Conservation (phyloP, 805 yeast genomes). For the Saccharomycopsis vini region DNA sequence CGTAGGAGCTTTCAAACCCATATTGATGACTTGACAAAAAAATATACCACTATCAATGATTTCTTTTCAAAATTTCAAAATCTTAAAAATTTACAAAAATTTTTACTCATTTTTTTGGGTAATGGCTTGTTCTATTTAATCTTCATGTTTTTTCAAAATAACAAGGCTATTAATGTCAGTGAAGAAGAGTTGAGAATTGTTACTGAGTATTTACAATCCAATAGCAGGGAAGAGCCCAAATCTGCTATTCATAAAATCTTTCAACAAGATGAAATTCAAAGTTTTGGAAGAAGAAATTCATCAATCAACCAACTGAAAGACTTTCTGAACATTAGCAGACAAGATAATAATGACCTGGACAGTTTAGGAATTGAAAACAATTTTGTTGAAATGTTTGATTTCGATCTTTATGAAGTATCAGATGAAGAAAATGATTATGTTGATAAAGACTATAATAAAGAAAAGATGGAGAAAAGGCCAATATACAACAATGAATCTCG, state of each 20-base stretch:
- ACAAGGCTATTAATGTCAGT: constrained; percentile 5
- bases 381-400: not conserved
- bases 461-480: too few relatives aligned
- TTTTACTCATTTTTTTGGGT: constrained; percentile 11
- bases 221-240: too few relatives aligned
- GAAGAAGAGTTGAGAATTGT: constrained; percentile 12
- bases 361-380: too few relatives aligned
- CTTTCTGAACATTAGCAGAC: too few relatives aligned
- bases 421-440: constrained; percentile 14
- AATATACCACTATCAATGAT: constrained; percentile 12
- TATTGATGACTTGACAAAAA: constrained; percentile 5
- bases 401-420: constrained; percentile 7
- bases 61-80: constrained; percentile 14
- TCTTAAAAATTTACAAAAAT: constrained; percentile 11
- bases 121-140: constrained; percentile 13
- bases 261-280: too few relatives aligned
- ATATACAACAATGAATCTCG: too few relatives aligned
- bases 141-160: constrained; percentile 12
- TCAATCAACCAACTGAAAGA: too few relatives aligned
- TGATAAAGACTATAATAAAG: too few relatives aligned
- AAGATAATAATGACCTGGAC: too few relatives aligned
- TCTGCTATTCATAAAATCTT: too few relatives aligned
- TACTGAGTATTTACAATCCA: constrained; percentile 10
- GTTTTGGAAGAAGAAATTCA: too few relatives aligned
- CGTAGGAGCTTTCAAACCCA: too few relatives aligned